Evolutionary conservation across 768 basidiomycete species (phyloP).

Genomic region (Lactarius psammicola): DNA sequence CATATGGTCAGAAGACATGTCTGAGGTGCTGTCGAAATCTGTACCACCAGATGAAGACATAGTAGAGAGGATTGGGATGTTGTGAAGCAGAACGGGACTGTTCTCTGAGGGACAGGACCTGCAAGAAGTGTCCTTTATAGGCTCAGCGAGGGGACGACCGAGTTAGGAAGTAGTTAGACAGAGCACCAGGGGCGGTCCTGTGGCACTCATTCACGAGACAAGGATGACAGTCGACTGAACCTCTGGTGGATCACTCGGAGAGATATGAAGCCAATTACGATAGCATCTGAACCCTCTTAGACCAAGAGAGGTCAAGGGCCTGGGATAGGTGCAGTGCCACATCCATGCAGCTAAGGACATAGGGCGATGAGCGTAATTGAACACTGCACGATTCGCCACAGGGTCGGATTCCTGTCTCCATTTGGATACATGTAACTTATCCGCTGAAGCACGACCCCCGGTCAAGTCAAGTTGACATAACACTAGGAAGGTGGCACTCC

Average conservation of each 20-base stretch:
- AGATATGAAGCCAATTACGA: neutral
- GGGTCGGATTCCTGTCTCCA: neutral
- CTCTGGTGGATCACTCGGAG: neutral
- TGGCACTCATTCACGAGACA: neutral
- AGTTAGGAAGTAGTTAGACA: neutral
- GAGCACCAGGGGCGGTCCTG: neutral
- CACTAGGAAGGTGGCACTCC: no score
- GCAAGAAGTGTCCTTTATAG: neutral
- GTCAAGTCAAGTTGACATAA: no score
- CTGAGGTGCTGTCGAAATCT: neutral
- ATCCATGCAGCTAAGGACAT: neutral
- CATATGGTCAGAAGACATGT: neutral
- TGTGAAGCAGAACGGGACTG: neutral
- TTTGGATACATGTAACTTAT: neutral
- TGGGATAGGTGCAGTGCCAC: neutral
- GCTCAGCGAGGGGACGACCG: neutral
- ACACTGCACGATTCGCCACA: neutral
- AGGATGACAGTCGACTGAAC: neutral
- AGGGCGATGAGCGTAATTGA: neutral
- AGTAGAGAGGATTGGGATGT: neutral
- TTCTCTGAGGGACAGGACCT: neutral
- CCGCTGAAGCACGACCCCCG: neutral
- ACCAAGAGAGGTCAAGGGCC: neutral
- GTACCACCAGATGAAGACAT: neutral
- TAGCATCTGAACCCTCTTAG: neutral